Evolutionary conservation across 441 rosid genomes (phyloP).

Genomic region (Mallotus japonicus): DNA sequence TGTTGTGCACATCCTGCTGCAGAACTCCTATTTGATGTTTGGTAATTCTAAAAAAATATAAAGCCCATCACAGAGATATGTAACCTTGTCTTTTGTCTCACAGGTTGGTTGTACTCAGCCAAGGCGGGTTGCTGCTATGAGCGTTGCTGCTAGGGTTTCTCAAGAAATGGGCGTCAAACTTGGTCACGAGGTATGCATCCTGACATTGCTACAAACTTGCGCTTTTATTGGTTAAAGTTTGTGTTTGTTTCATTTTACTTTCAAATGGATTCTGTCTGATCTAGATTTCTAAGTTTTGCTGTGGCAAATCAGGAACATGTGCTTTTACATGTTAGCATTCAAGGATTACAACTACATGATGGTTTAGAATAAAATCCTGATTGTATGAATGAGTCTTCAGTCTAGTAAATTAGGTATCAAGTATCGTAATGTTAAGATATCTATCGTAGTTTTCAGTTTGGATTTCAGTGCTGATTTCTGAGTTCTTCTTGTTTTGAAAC

Average conservation of each 20-base stretch:
- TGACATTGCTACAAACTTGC: not conserved
- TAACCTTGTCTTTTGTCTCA: conserved; percentile 10
- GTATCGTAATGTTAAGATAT: not conserved
- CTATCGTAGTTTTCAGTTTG: not conserved
- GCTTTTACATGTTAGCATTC: not conserved
- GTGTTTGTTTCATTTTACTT: not conserved
- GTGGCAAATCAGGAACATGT: not conserved
- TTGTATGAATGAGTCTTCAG: not conserved
- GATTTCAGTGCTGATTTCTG: not conserved
- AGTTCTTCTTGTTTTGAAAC: not conserved
- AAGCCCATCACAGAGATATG: not conserved
- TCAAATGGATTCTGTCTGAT: not conserved
- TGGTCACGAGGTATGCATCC: conserved; percentile 63
- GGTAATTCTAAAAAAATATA: not conserved
- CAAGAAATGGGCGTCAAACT: conserved; percentile 98
- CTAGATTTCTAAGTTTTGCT: not conserved
- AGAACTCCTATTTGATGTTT: not conserved
- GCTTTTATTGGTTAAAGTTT: not conserved
- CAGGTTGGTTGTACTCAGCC: conserved; percentile 98
- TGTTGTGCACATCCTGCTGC: not conserved
- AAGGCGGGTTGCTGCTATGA: conserved; percentile 98
- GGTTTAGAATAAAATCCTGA: not conserved
- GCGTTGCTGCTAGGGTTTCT: conserved; percentile 98
- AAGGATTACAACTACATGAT: not conserved
- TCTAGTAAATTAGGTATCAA: not conserved